Conservation (phyloP, 805 yeast species). For the Debaryomyces castellii region DNA sequence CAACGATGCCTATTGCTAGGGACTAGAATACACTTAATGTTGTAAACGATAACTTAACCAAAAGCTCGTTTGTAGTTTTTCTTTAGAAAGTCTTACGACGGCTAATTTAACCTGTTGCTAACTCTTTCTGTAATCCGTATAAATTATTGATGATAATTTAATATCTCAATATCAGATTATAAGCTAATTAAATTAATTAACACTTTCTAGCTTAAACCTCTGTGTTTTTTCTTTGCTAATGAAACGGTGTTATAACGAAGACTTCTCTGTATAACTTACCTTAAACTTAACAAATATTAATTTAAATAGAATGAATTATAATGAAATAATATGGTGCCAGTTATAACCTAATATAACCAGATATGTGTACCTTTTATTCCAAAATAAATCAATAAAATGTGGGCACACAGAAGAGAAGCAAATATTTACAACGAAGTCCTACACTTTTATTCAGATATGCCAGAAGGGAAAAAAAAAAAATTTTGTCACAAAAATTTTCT, state of each 20-base stretch:
- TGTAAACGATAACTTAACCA: conserved; percentile 36
- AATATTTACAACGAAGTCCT: background rate
- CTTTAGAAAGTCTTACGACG: background rate
- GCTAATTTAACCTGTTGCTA: background rate
- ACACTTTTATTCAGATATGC: background rate
- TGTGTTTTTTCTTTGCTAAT: conserved; percentile 1
- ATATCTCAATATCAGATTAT: conserved; percentile 7
- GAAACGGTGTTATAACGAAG: background rate
- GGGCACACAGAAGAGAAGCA: conserved; percentile 5
- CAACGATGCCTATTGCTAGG: background rate
- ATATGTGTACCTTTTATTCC: conserved; percentile 7
- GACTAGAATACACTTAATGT: conserved; percentile 1
- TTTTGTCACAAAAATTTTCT: conserved; percentile 2
- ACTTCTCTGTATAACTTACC: background rate
- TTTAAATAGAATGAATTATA: conserved; percentile 1
- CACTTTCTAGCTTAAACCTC: background rate
- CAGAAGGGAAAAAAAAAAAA: background rate
- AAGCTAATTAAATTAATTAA: background rate
- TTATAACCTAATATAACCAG: conserved; percentile 17
- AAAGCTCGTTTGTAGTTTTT: conserved; percentile 30
- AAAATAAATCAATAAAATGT: conserved; percentile 5
- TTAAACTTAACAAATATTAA: background rate
- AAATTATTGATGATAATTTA: conserved; percentile 7
- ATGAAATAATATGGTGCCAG: conserved; percentile 10
- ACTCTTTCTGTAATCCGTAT: conserved; percentile 2